phyloP scores from a whole-genome alignment of 257 asterid genomes.

The Sherardia arvensis region DNA sequence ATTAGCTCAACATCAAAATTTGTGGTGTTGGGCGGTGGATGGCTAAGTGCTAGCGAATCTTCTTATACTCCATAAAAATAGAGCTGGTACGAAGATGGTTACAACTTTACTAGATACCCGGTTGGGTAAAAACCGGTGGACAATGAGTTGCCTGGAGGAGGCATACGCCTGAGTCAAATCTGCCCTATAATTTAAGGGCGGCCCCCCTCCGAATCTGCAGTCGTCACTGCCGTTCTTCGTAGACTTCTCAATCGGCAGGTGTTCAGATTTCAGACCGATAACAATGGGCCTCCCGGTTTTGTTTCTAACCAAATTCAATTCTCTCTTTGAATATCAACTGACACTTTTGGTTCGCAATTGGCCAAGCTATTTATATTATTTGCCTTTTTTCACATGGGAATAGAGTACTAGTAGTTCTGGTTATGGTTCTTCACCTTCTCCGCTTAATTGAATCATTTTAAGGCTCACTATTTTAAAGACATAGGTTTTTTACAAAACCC shows the following conservation, averaged over 20 bases:
- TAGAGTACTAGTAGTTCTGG: no score
- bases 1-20: no score
- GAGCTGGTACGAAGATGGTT: no score
- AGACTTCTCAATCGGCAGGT: not conserved
- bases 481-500: no score
- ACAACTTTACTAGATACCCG: no score
- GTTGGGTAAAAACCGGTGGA: not conserved
- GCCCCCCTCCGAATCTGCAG: not conserved
- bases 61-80: no score
- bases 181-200: not conserved
- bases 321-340: not conserved
- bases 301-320: not conserved
- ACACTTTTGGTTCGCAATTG: not conserved
- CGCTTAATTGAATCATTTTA: no score
- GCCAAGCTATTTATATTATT: not conserved
- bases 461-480: no score
- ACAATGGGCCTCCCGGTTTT: not conserved
- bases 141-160: not conserved
- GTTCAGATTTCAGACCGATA: not conserved
- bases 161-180: not conserved
- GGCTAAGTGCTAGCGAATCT: no score
- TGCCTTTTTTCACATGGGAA: not conserved
- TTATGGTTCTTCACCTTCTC: no score
- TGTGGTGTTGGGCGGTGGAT: no score
- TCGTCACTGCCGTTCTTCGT: not conserved